Base-by-base conservation (phyloP, 768 basidiomycete species). In the Podaxis rugospora region DNA sequence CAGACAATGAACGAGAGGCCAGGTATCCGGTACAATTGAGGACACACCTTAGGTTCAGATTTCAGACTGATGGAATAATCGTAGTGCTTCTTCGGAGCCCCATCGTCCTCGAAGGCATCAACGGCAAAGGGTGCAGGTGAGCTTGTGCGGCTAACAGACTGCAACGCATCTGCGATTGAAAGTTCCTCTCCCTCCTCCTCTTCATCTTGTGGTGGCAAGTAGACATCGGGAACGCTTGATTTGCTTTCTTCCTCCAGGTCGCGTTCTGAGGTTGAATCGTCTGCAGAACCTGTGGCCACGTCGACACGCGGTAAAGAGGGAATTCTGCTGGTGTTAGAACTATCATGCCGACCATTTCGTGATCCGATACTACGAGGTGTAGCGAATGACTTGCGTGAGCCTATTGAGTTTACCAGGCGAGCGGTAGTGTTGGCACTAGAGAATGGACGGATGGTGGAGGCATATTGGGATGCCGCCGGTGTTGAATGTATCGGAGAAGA, bases 401-500 rank as follows among this genome's bases (percentile, higher is more conserved):
- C 80, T 72, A 72, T 83, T 59, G 70, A 80, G 74, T 70, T 72
- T 0, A 78, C 76, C 75, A 70, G 87, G 66, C 75, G 81, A 73
- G 62, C 83, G 67, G 70, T 84, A 75, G 66, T 84, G 62, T 69
- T 75, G 11, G 77, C 74, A 64, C 78, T 81, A 0, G 78, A 76
- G 27, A 74, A 66, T 2, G 80, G 78, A 52, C 84, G 75, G 7
- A 82, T 77, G 21, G 81, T 79, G 10, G 79, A 81, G 25, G 76
- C 74, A 61, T 83, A 78, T 49, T 80, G 80, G 2, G 78, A 71
- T 4, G 80, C 74, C 2, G 80, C 78, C 37, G 87, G 90, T 1
- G 87, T 92, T 1, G 87, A 91, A 62, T 88, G 86, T 7, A 87
- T 75, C 4, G 87, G 88, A 10, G 80, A 73, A 7, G 76, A 74